Percentiles rank a stretch among this genome's conserved stretches.
Conservation (phyloP, 495 filamentous ascomycete species). For the Penicillium lagena region DNA sequence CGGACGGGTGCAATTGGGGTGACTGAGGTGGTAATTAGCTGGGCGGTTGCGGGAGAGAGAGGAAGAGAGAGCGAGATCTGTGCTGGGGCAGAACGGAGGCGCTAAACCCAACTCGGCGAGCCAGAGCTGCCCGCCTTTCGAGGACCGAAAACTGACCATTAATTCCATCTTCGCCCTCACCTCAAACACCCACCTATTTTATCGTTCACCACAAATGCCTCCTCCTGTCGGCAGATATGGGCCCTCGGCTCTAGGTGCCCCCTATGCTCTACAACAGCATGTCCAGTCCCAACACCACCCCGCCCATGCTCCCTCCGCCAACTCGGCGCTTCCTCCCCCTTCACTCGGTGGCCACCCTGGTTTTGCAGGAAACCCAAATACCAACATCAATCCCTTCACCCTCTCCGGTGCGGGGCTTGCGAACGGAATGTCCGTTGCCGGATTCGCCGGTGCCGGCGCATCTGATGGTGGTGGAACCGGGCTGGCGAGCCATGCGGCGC, state of each 20-base stretch:
- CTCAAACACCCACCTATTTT: conserved; percentile 19
- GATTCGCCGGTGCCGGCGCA: conserved; percentile 49
- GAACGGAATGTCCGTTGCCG: conserved; percentile 49
- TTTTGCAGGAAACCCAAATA: conserved; percentile 57
- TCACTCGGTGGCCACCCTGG: conserved; percentile 52
- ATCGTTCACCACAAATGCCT: conserved; percentile 17
- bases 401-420: conserved; percentile 44
- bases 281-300: conserved; percentile 44
- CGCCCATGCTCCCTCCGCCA: conserved; percentile 45
- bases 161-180: conserved; percentile 5
- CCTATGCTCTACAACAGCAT: conserved; percentile 44
- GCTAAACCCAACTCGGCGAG: conserved; percentile 28
- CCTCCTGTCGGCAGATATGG: conserved; percentile 46
- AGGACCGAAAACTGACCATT: conserved; percentile 18
- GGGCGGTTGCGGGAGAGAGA: not conserved
- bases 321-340: conserved; percentile 53
- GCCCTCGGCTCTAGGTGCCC: conserved; percentile 42
- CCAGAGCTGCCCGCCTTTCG: conserved; percentile 16
- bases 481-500: conserved; percentile 81
- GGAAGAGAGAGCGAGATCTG: conserved; percentile 17
- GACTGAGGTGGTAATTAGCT: no score
- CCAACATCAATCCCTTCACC: conserved; percentile 63
- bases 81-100: conserved; percentile 19
- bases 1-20: no score
- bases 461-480: conserved; percentile 67